Base-by-base conservation (phyloP, 805 yeast species). In the Myxozyma geophila region DNA sequence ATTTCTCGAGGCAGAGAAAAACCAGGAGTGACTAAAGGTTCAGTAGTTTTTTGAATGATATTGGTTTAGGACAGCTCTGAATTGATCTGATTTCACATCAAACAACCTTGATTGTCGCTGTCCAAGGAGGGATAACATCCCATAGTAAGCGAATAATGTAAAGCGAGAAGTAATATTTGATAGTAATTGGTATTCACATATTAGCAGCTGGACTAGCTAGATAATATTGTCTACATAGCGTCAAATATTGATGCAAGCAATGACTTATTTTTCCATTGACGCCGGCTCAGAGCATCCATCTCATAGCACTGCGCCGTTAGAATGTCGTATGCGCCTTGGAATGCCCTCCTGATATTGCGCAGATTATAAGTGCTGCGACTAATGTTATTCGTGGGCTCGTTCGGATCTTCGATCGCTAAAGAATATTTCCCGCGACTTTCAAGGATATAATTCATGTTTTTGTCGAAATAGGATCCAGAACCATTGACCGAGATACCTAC, bases 351-450 rank as follows among this genome's bases (percentile, higher is more conserved):
- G 61, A 93, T 82, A 70, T 87, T 90, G 44, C 90, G 77, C 48
- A 90, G 78, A 74, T 92, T 92, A 77, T 86, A 90, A 1, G 96
- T 86, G 4, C 97, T 90, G 69, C 96, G 80, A 33, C 67, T 60
- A 54, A 93, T 87, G 74, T 93, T 93, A 72, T 93, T 93, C n/a
- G 78, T 67, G 1, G 86, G 79, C 72, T 92, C 97, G 54, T 88
- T 87, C 0, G 98, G 98, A 73, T 93, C 98, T 75, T 89, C 93
- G 37, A 93, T 89, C 0, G 91, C 87, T 46, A 92, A 75, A 0
- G 89, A 75, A 73, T 86, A 90, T 43, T 55, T 55, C 35, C 63
- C 58, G 7, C 79, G 59, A 49, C 86, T 78, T 56, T 82, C 80
- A 66, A 88, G 72, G 44, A 77, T 81, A 5, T 83, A 83, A 73